Evolutionary conservation across 768 basidiomycete species (phyloP), one percentile per base, ranked within the genome.

Genomic region (Trametopsis cervina): DNA sequence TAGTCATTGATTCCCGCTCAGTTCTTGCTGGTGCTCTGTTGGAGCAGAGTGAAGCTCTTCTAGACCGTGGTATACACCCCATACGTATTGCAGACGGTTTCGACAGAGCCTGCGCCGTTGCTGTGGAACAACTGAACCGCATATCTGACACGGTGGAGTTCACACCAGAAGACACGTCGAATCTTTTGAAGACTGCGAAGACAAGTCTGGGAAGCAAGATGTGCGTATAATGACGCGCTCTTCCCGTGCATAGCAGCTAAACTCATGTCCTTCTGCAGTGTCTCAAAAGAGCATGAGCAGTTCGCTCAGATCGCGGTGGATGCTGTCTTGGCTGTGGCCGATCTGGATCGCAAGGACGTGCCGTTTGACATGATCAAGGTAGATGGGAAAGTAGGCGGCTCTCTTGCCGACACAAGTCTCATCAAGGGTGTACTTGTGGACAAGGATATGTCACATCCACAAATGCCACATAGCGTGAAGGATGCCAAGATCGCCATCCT

Each of bases 361-460:
- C 83, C 86, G 40, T 98, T 99, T 64, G 96, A 99, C 69, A 75
- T 98, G 54, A 98, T 98, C 78, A 98, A 99, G 67, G 95, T 98
- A 12, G 91, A 96, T 57, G 95, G 95, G 61, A 98, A 98, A 71
- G 95, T 98, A 54, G 96, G 96, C 40, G 96, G 96, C 33, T 90
- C 93, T 9, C 78, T 99, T 33, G 91, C 89, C 7, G 96, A 99
- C 69, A 98, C 91, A 5, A 81, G 80, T 37, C 78, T 99, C 57
- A 95, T 99, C 72, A 87, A 87, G 59, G 96, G 96, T 57, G 96
- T 99, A 37, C 89, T 99, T 58, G 80, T 99, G 64, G 96, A 99
- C 82, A 99, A 99, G 70, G 95, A 99, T 70, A 95, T 99, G 88
- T 97, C 93, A 11, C 96, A 99, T 62, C 88, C 95, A 3, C 92